Percentiles rank a stretch among this genome's conserved stretches.
phyloP scores from a whole-genome alignment of 1,284 basidiomycete genomes.

The Ustilago tritici region DNA sequence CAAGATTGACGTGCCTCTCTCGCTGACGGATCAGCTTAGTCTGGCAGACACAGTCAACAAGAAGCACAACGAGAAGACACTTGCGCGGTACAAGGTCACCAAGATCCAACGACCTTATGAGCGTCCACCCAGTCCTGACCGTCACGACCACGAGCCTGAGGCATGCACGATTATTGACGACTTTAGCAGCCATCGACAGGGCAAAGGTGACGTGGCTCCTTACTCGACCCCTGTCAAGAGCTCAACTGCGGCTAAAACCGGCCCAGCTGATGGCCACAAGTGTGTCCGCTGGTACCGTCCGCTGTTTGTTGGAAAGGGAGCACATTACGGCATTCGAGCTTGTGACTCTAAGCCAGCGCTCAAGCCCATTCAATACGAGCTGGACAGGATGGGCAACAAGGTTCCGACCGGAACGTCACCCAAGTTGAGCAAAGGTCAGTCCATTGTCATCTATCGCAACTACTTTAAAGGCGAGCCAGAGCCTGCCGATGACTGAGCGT shows the following conservation, averaged over 20 bases:
- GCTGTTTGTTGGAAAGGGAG: conserved; percentile 41
- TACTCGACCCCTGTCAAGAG: conserved; percentile 35
- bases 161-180: conserved; percentile 48
- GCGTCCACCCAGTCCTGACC: conserved; percentile 46
- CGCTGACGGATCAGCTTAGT: conserved; percentile 42
- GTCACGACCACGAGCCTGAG: conserved; percentile 48
- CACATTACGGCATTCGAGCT: conserved; percentile 29
- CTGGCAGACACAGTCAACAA: conserved; percentile 51
- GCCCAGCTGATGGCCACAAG: conserved; percentile 16
- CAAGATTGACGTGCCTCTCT: conserved; percentile 46
- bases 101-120: conserved; percentile 47
- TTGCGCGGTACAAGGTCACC: conserved; percentile 50
- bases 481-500: conserved; percentile 37
- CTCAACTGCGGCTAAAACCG: background rate
- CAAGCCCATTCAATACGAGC: conserved; percentile 39
- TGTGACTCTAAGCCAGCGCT: conserved; percentile 31
- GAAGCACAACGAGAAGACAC: conserved; percentile 49
- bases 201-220: conserved; percentile 38
- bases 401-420: conserved; percentile 38
- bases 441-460: conserved; percentile 47
- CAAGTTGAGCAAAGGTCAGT: conserved; percentile 42
- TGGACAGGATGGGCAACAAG: conserved; percentile 48
- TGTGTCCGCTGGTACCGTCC: conserved; percentile 48
- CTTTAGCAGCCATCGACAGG: conserved; percentile 34
- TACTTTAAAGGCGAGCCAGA: conserved; percentile 49